phyloP scores from a whole-genome alignment of 75 land plant genomes.

The Ceratopteris richardii region DNA sequence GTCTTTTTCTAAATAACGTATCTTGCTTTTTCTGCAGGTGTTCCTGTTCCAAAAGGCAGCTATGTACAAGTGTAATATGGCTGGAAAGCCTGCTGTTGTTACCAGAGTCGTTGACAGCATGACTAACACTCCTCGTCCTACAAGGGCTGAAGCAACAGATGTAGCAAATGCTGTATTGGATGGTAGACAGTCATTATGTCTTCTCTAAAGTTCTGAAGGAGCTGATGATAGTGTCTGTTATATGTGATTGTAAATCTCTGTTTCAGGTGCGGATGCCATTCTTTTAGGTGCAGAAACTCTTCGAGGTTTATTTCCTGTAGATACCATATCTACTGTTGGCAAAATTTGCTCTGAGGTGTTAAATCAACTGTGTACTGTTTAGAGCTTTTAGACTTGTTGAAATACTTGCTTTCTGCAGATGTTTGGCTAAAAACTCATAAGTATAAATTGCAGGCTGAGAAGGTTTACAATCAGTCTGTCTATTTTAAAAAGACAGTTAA shows the following conservation, averaged over 20 bases:
- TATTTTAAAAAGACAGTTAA: constrained; percentile 88
- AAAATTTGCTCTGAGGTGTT: constrained; percentile 85
- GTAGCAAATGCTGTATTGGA: constrained; percentile 98
- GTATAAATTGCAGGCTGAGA: constrained; percentile 65
- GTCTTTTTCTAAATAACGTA: neutral
- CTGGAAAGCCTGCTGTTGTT: constrained; percentile 88
- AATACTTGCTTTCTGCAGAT: too few relatives aligned
- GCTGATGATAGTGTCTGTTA: too few relatives aligned
- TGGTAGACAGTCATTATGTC: constrained; percentile 33
- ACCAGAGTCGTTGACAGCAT: constrained; percentile 98
- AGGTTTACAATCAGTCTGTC: constrained; percentile 86
- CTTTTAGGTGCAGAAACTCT: constrained; percentile 95
- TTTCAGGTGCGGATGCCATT: constrained; percentile 88
- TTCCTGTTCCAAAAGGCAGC: constrained; percentile 90
- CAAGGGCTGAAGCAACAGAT: constrained; percentile 99
- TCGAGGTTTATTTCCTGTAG: constrained; percentile 84
- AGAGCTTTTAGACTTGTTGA: too few relatives aligned
- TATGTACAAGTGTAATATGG: constrained; percentile 87
- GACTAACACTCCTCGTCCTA: constrained; percentile 90
- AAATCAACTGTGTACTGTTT: too few relatives aligned
- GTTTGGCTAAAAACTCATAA: too few relatives aligned
- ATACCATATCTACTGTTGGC: constrained; percentile 76
- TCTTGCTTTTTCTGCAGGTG: constrained; percentile 35
- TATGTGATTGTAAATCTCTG: too few relatives aligned
- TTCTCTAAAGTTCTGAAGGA: too few relatives aligned